Conservation (phyloP, 164 flowering plant genomes). For the Echeveria elegans region DNA sequence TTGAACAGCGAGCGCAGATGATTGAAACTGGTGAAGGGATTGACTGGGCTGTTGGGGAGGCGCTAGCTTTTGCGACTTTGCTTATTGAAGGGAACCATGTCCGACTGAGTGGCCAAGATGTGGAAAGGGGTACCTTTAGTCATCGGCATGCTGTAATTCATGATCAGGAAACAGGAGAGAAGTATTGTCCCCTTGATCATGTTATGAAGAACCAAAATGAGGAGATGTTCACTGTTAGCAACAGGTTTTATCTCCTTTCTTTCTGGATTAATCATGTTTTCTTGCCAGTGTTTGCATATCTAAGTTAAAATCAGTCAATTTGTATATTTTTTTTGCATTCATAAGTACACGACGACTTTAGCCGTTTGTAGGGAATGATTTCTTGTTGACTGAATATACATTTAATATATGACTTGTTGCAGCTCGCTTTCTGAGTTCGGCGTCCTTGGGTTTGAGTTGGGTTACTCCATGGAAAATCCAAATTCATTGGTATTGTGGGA, state of each 20-base stretch:
- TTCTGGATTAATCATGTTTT: not conserved
- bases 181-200: slow-evolving; percentile 90
- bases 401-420: slow-evolving; percentile 12
- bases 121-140: slow-evolving; percentile 98
- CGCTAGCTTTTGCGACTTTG: slow-evolving; percentile 86
- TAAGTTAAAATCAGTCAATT: not conserved
- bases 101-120: slow-evolving; percentile 97
- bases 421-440: slow-evolving; percentile 98
- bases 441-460: slow-evolving; percentile 97
- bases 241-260: slow-evolving; percentile 44
- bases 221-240: slow-evolving; percentile 98
- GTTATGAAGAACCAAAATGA: slow-evolving; percentile 71
- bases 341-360: not conserved
- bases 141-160: slow-evolving; percentile 93
- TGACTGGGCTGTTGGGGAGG: slow-evolving; percentile 97
- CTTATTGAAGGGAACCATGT: slow-evolving; percentile 98
- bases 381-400: not conserved
- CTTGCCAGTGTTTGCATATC: not conserved
- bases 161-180: slow-evolving; percentile 90
- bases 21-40: slow-evolving; percentile 91
- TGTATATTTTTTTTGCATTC: not conserved
- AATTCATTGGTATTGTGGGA: slow-evolving; percentile 93
- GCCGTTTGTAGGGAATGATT: not conserved
- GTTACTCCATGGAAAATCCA: slow-evolving; percentile 97
- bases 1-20: slow-evolving; percentile 86